Evolutionary conservation across 192 early-diverging fungal genomes (phyloP).

Genomic region (Phycomyces blakesleeanus): DNA sequence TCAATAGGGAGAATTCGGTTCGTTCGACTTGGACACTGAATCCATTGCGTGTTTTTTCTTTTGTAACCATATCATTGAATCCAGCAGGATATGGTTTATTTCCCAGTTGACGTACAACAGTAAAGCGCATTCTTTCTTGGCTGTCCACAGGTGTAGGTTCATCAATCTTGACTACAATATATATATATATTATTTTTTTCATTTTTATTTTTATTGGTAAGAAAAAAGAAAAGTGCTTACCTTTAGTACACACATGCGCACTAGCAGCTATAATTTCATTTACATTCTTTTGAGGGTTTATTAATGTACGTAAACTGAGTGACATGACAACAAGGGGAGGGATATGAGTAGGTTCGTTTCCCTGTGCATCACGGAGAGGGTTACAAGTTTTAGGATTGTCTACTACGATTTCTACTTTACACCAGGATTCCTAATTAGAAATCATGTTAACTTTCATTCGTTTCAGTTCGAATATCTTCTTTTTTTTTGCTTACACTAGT

Average conservation of each 20-base stretch:
- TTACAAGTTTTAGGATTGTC: constrained; percentile 66
- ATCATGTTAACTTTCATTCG: too few species aligned
- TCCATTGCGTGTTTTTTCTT: constrained; percentile 29
- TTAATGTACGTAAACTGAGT: constrained; percentile 76
- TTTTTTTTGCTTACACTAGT: constrained; percentile 44
- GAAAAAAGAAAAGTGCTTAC: neutral
- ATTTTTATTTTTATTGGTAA: neutral
- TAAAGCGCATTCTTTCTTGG: constrained; percentile 50
- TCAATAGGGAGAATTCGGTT: constrained; percentile 78
- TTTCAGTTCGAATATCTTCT: too few species aligned
- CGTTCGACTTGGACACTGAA: constrained; percentile 55
- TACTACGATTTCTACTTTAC: constrained; percentile 70
- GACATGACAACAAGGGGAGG: constrained; percentile 88
- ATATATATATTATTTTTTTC: too few species aligned
- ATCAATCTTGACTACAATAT: constrained; percentile 49
- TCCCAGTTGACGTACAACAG: constrained; percentile 68
- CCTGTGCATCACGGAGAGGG: constrained; percentile 53
- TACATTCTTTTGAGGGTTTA: constrained; percentile 73
- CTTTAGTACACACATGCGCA: constrained; percentile 68
- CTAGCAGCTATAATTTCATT: constrained; percentile 89
- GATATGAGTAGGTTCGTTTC: constrained; percentile 32
- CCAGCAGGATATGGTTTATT: constrained; percentile 74
- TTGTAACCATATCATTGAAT: constrained; percentile 58
- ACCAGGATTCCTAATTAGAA: constrained; percentile 70
- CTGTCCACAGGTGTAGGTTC: constrained; percentile 45